Percentiles rank a stretch among this genome's conserved stretches.
These are phyloP conservation scores for Bipolaris cookei DNA, from an alignment of 2,329 filamentous ascomycete species.

Conservation along the genomic window DNA sequence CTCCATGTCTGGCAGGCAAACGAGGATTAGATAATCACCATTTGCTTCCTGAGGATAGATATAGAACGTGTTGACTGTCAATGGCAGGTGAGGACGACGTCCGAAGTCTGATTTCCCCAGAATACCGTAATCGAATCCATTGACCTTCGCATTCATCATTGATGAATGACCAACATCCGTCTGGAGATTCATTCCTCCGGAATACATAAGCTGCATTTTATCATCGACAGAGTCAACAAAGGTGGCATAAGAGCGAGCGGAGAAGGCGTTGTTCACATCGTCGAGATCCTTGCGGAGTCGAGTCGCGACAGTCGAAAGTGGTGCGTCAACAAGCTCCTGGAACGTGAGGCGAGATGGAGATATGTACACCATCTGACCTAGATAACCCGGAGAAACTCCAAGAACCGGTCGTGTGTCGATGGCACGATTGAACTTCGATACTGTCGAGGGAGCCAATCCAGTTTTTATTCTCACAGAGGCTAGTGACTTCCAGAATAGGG, in stretches of 20 bases:
- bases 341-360: background rate
- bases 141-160: conserved; percentile 1
- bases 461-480: background rate
- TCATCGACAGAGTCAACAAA: conserved; percentile 1
- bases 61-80: background rate
- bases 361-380: conserved; percentile 1
- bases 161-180: background rate
- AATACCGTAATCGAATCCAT: conserved; percentile 1
- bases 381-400: background rate
- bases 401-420: background rate
- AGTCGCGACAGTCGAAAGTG: background rate
- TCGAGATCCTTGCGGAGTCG: conserved; percentile 1
- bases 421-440: conserved; percentile 9
- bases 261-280: background rate
- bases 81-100: background rate
- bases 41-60: conserved; percentile 4
- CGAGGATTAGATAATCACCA: background rate
- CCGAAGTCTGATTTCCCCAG: background rate
- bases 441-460: background rate
- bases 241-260: background rate
- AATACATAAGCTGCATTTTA: background rate
- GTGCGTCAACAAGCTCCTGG: background rate
- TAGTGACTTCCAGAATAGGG: background rate
- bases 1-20: background rate
- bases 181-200: background rate